Percentiles rank a stretch among this genome's conserved stretches.
These are phyloP conservation scores for Botryosphaeria dothidea DNA, from an alignment of 2,329 filamentous ascomycete species.

Conservation along the genomic window DNA sequence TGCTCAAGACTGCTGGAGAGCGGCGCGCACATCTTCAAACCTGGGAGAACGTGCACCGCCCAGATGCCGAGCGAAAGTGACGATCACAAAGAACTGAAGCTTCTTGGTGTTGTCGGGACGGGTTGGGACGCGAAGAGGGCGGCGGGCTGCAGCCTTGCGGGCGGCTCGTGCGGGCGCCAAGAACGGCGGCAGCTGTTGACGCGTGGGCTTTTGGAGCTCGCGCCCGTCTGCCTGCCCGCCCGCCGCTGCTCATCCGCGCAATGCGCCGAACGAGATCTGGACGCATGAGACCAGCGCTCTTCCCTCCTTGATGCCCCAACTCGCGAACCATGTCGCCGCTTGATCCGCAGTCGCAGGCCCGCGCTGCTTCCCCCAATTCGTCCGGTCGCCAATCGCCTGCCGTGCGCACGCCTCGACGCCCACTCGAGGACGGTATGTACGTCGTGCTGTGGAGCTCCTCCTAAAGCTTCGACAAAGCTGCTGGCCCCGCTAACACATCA, in stretches of 20 bases:
- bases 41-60: no score
- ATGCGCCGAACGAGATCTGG: not conserved
- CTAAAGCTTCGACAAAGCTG: conserved; percentile 4
- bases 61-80: no score
- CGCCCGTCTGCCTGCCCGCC: not conserved
- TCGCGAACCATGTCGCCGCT: conserved; percentile 38
- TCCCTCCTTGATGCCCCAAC: conserved; percentile 9
- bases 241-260: conserved; percentile 8
- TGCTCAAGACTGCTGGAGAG: not conserved
- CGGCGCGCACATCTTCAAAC: no score
- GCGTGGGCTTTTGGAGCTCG: conserved; percentile 16
- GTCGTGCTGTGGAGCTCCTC: conserved; percentile 17
- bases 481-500: conserved; percentile 28
- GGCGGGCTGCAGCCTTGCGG: not conserved
- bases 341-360: conserved; percentile 29
- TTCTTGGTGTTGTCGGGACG: no score
- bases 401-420: conserved; percentile 74
- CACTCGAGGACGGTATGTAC: conserved; percentile 71
- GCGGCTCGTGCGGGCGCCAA: not conserved
- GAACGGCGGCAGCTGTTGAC: not conserved
- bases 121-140: no score
- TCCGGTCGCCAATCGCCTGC: conserved; percentile 79
- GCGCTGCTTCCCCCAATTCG: conserved; percentile 68
- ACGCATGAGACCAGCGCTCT: not conserved
- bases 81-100: no score